Conservation (phyloP, 139 green algal genomes). For the Chlamydomonas urium region DNA sequence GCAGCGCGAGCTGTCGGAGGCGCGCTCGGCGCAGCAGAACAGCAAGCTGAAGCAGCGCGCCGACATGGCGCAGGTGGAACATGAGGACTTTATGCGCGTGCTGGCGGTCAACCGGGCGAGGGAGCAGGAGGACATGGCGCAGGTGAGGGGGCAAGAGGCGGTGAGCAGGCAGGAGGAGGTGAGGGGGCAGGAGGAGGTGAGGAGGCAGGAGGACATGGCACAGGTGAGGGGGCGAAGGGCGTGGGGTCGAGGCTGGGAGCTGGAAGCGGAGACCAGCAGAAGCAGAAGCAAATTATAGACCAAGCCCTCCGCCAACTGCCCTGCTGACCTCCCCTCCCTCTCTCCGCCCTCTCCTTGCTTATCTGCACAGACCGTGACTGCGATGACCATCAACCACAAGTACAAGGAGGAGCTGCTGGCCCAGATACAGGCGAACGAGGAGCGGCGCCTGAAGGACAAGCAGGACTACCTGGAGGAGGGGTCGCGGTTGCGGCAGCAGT, state of each 20-base stretch:
- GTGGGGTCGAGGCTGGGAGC: too few species aligned
- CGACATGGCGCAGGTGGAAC: slow-evolving; percentile 68
- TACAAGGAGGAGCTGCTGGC: slow-evolving; percentile 74
- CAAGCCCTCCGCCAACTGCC: too few species aligned
- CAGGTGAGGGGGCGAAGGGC: slow-evolving; percentile 40
- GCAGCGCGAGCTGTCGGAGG: slow-evolving; percentile 58
- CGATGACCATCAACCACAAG: slow-evolving; percentile 32
- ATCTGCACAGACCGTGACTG: slow-evolving; percentile 6
- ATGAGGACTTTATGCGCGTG: slow-evolving; percentile 72
- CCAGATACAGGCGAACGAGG: slow-evolving; percentile 63
- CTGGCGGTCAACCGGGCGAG: slow-evolving; percentile 60
- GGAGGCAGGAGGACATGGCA: slow-evolving; percentile 52
- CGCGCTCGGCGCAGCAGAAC: slow-evolving; percentile 67
- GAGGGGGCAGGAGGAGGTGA: too few species aligned
- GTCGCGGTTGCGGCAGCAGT: slow-evolving; percentile 35
- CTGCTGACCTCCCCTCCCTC: too few species aligned
- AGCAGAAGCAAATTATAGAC: too few species aligned
- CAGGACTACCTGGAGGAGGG: slow-evolving; percentile 62
- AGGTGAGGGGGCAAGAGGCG: slow-evolving; percentile 40
- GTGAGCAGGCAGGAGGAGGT: too few species aligned
- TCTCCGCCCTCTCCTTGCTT: background rate
- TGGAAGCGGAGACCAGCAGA: too few species aligned
- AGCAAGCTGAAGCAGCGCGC: slow-evolving; percentile 63
- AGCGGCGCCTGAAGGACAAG: slow-evolving; percentile 44
- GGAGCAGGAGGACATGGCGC: slow-evolving; percentile 52